Base-by-base conservation (phyloP, 2,329 filamentous ascomycete species). In the Pseudogymnoascus destructans region DNA sequence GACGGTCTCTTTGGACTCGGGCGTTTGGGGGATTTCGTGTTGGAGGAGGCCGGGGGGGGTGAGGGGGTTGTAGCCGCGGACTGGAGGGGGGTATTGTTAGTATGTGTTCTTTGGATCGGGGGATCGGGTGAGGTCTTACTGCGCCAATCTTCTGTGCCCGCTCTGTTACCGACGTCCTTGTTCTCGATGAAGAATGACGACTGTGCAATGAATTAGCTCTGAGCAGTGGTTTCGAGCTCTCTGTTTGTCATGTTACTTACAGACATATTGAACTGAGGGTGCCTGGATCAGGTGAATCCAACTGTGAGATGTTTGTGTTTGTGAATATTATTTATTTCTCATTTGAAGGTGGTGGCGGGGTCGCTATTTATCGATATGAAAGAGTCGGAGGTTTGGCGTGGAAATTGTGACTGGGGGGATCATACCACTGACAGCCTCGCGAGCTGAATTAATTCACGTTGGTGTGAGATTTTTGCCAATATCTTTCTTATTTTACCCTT, bases 11-110 rank as follows among this genome's bases (percentile, higher is more conserved):
- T 70, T 72, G 21, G 71, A 73, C 59, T 68, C 64, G 2, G 63
- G 33, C 1, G 70, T 71, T 64, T 82, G 79, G 32, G 79, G 75
- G 67, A 98, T 92, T 72, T 97, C 91, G 78, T 92, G 87, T 73
- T 97, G 92, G 61, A 98, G 89, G 63, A 98, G 84, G 69, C 95
- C 89, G 62, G 93, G 93, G 5, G 93, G 85, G 11, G 89, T 96
- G 64, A 98, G 78, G 67, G 89, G 92, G 71, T 95, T 95, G 79
- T 95, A 92, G 66, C 92, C 92, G 62, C 86, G 85, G 72, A 90
- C 86, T 89, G 63, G 57, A 55, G 36, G 23, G 6, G 23, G 4
- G 1, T 36, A n/a, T 9, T 15, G 6, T 21, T 30, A 60, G 63
- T 46, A 64, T 68, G 67, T 57, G 68, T 66, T 61, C 61, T 19